Conservation (phyloP, 2,329 filamentous ascomycete genomes). For the Aspergillus ochraceoroseus region DNA sequence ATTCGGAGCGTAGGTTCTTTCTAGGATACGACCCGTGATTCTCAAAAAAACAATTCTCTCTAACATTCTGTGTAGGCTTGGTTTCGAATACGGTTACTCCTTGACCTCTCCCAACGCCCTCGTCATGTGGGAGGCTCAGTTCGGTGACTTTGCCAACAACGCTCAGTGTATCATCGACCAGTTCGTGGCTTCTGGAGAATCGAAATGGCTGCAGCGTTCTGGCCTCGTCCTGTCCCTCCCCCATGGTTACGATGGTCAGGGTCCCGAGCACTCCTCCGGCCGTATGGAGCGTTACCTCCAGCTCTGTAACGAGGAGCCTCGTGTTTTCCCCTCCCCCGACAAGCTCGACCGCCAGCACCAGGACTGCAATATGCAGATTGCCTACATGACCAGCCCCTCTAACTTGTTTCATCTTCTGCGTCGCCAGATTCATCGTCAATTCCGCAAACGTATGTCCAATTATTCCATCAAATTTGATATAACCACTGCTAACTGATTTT, state of each 20-base stretch:
- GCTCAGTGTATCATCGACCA: constrained; percentile 98
- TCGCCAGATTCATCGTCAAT: constrained; percentile 97
- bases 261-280: constrained; percentile 95
- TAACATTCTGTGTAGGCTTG: constrained; percentile 69
- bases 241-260: constrained; percentile 97
- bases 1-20: constrained; percentile 55
- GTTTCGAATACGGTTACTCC: constrained; percentile 98
- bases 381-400: constrained; percentile 90
- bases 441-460: constrained; percentile 82
- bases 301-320: constrained; percentile 94
- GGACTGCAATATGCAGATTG: constrained; percentile 99
- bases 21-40: too few species aligned
- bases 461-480: not conserved
- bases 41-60: too few species aligned
- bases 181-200: constrained; percentile 95
- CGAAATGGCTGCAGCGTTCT: constrained; percentile 97
- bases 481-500: constrained; percentile 16
- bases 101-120: constrained; percentile 93
- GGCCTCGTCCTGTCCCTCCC: constrained; percentile 94
- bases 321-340: constrained; percentile 79
- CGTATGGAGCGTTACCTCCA: constrained; percentile 97
- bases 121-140: constrained; percentile 99
- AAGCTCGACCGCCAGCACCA: constrained; percentile 97
- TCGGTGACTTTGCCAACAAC: constrained; percentile 99
- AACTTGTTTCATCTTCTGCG: constrained; percentile 96